Base-by-base conservation (phyloP, 2,329 filamentous ascomycete species). In the Aspergillus nomiae region DNA sequence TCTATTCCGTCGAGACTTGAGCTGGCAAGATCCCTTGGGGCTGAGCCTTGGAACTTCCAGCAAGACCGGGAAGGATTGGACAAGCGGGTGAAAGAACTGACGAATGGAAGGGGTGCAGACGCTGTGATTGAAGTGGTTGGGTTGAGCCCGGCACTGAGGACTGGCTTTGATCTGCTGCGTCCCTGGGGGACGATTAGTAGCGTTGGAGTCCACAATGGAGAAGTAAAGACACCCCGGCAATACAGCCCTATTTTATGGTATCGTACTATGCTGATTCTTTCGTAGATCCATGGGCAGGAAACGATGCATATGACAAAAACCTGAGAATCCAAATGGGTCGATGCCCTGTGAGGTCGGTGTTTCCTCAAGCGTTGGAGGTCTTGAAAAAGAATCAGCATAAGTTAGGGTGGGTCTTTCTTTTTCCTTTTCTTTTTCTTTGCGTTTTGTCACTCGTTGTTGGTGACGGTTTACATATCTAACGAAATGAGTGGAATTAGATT, bases 41-140 rank as follows among this genome's bases (percentile, higher is more conserved):
- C 92, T 2, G 92, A 94, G 77, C 89, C 92, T 0, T 88, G 93
- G 78, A 94, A 96, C 75, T 94, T 94, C 77, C 79, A 85, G 72
- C 87, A 82, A 2, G 86, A 92, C 64, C 84, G 84, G 55, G 86
- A 89, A 45, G 87, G 84, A 3, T 84, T 96, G 75, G 80, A 88
- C 60, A 83, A 85, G 69, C 86, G 90, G 59, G 88, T 97, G 59
- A 88, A 88, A 72, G 90, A 91, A 69, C 85, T 89, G 55, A 95
- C 92, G 0, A 84, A 90, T 19, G 92, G 92, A 9, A 84, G 94
- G 45, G 94, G 94, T 8, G 93, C 93, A 16, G 94, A 97, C 78
- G 88, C 92, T 21, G 88, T 95, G 2, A 88, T 97, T 68, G 91
- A 94, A 76, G 89, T 92, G 8, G 91, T 93, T 30, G 90, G 90